Evolutionary conservation across 257 asterid species (phyloP), one percentile per base, ranked within the genome.

Genomic region (Paulownia fortunei): DNA sequence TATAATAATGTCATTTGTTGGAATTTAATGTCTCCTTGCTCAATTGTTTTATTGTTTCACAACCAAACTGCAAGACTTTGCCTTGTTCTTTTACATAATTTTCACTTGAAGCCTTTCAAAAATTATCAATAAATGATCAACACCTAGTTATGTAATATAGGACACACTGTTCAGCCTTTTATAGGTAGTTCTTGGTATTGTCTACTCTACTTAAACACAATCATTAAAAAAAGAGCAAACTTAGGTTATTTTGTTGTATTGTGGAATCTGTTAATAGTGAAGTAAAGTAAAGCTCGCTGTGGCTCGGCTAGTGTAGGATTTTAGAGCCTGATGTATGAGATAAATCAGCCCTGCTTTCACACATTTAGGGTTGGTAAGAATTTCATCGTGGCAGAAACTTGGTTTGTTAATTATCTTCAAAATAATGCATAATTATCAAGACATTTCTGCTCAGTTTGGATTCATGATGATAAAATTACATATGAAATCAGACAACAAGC

Each of bases 1-100:
- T 46, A 32, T 47, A 69, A 49, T 39, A 37, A 39, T 72, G 65
- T 52, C 51, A 34, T 21, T 47, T 71, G 51, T 54, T 72, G 37
- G n/a, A 76, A 56, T 6, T 61, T n/a, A 15, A 32, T 52, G 3
- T 47, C 5, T 2, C 55, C 0, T 47, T 13, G 55, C 55, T 47
- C 67, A 60, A 15, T 12, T 60, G 27, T 30, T 30, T 30, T 60
- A 26, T 27, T 60, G 39, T 24, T 24, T 24, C 39, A 59, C 13
- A 59, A 59, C 66, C 9, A 27, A 59, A 24, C 66, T 30, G 67
- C 36, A 30, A 30, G 36, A 30, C 36, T 30, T 30, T 30, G 36
- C 4, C 36, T 1, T 30, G 36, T 30, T 30, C 3, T 30, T 4
- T 4, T n/a, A 30, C 36, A 30, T 30, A 30, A 30, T 2, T 30